Evolutionary conservation across 2,329 filamentous ascomycete genomes (phyloP).

Genomic region (Aplosporella prunicola): DNA sequence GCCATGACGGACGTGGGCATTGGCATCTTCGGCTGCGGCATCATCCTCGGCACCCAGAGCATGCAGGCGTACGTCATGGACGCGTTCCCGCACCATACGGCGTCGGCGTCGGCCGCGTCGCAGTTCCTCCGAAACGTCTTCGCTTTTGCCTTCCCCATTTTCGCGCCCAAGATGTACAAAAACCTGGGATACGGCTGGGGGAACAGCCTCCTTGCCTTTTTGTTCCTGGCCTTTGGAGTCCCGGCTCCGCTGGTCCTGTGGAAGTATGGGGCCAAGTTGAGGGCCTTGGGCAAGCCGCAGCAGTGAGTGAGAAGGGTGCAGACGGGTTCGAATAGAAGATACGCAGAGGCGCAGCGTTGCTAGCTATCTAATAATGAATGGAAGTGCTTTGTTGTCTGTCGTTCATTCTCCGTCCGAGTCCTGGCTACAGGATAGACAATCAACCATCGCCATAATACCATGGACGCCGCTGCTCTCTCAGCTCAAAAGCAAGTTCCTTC

Average conservation of each 20-base stretch:
- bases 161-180: constrained; percentile 26
- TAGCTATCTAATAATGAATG: too few species aligned
- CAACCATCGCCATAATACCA: too few species aligned
- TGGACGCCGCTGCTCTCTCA: too few species aligned
- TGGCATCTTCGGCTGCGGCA: constrained; percentile 32
- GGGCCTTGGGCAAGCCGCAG: constrained; percentile 27
- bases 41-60: constrained; percentile 27
- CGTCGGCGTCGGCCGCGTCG: constrained; percentile 46
- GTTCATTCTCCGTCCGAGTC: too few species aligned
- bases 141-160: constrained; percentile 27
- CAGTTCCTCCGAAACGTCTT: constrained; percentile 15
- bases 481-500: too few species aligned
- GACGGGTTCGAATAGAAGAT: too few species aligned
- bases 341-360: too few species aligned
- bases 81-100: constrained; percentile 48
- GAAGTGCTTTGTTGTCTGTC: too few species aligned
- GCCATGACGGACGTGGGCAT: constrained; percentile 41
- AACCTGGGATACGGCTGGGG: constrained; percentile 30
- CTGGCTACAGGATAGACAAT: too few species aligned
- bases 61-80: constrained; percentile 54
- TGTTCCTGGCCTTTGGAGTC: constrained; percentile 21
- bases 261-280: constrained; percentile 35
- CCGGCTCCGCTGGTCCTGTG: constrained; percentile 37
- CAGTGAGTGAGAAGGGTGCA: too few species aligned
- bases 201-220: constrained; percentile 21